Evolutionary conservation across 2,329 filamentous ascomycete species (phyloP).

Genomic region (Ceratocystis harringtonii): DNA sequence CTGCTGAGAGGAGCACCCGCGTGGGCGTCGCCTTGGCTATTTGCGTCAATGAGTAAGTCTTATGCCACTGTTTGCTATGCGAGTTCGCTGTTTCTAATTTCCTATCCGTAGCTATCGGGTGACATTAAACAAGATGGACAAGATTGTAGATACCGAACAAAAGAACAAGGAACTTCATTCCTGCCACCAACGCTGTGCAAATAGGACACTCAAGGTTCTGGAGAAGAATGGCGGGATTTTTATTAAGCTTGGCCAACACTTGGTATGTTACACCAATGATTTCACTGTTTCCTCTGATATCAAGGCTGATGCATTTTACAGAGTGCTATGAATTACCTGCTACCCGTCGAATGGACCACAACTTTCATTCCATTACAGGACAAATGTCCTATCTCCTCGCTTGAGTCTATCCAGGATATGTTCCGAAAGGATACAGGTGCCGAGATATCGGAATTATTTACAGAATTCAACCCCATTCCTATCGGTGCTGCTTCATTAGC

Average conservation of each 20-base stretch:
- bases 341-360: constrained; percentile 82
- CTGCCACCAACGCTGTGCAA: constrained; percentile 85
- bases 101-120: constrained; percentile 58
- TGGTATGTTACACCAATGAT: constrained; percentile 34
- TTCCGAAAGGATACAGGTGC: constrained; percentile 69
- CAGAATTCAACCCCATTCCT: constrained; percentile 62
- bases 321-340: constrained; percentile 89
- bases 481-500: constrained; percentile 89
- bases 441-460: constrained; percentile 68
- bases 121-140: constrained; percentile 57
- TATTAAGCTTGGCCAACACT: constrained; percentile 90
- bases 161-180: constrained; percentile 55
- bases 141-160: constrained; percentile 46
- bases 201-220: constrained; percentile 69
- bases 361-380: constrained; percentile 96
- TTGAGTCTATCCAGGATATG: constrained; percentile 75
- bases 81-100: constrained; percentile 3
- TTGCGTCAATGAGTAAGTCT: constrained; percentile 70
- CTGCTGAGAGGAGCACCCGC: constrained; percentile 60
- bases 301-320: constrained; percentile 21
- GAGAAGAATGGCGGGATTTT: constrained; percentile 98
- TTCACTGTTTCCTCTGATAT: neutral
- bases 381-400: constrained; percentile 82
- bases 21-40: constrained; percentile 61
- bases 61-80: neutral